These are phyloP conservation scores for Aspergillus flavus DNA, from an alignment of 2,329 filamentous ascomycete genomes.

Conservation along the genomic window DNA sequence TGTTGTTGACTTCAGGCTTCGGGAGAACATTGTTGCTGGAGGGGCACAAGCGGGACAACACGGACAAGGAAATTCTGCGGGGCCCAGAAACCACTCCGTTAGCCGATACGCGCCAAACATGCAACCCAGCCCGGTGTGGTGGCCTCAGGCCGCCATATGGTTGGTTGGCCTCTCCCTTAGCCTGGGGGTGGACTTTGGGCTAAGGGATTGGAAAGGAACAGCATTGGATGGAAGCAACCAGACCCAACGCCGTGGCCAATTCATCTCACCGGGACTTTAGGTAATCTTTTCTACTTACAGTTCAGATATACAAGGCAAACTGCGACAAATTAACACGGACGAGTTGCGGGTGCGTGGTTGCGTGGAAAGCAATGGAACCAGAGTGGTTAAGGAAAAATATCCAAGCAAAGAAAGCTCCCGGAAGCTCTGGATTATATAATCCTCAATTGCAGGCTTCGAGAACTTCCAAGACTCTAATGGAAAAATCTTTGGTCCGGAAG, in stretches of 20 bases:
- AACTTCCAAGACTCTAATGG: neutral
- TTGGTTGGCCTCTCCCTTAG: slow-evolving; percentile 2
- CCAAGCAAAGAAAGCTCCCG: slow-evolving; percentile 1
- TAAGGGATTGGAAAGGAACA: neutral
- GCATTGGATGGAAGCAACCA: neutral
- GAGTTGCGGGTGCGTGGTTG: neutral
- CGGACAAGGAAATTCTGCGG: slow-evolving; percentile 12
- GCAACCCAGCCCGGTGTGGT: slow-evolving; percentile 10
- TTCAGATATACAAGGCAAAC: neutral
- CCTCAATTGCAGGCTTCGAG: neutral
- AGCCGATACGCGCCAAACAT: slow-evolving; percentile 17
- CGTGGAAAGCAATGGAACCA: slow-evolving; percentile 11
- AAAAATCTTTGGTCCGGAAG: neutral
- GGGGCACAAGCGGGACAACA: slow-evolving; percentile 36
- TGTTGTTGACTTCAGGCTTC: slow-evolving; percentile 41
- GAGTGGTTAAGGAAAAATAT: slow-evolving; percentile 11
- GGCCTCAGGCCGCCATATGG: slow-evolving; percentile 16
- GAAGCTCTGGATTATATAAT: slow-evolving; percentile 11
- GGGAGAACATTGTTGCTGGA: slow-evolving; percentile 46
- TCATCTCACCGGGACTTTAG: neutral
- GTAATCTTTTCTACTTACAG: neutral
- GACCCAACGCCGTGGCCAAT: neutral
- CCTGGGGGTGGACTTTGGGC: neutral
- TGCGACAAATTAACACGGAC: neutral
- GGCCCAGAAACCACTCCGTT: slow-evolving; percentile 14